phyloP scores from a whole-genome alignment of 106 monocot genomes.

The Dendrobium officinale region DNA sequence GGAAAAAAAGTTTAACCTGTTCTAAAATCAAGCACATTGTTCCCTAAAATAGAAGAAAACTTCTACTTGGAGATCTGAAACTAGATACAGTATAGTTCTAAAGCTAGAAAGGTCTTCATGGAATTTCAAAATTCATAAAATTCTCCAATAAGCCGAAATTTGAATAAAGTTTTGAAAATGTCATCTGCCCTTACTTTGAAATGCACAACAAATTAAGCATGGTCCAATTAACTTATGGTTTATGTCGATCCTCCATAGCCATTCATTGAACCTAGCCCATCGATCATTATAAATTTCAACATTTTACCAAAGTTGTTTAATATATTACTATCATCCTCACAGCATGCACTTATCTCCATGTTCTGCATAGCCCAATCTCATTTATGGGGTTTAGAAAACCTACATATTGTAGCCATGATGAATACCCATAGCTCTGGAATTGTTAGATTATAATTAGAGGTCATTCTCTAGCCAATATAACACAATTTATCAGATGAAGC shows the following conservation, averaged over 20 bases:
- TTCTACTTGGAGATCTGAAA: neutral
- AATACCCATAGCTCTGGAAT: too few species aligned
- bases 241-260: neutral
- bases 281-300: too few species aligned
- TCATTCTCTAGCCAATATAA: too few species aligned
- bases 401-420: neutral
- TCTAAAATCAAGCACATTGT: neutral
- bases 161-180: neutral
- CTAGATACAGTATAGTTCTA: too few species aligned
- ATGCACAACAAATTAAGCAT: neutral
- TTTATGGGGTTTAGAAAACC: neutral
- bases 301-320: neutral
- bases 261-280: too few species aligned
- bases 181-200: neutral
- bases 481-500: too few species aligned
- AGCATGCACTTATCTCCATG: neutral
- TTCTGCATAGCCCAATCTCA: neutral
- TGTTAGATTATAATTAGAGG: too few species aligned
- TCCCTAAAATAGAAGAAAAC: neutral
- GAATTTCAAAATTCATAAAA: neutral
- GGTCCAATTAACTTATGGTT: neutral
- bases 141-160: neutral
- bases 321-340: neutral
- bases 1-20: too few species aligned
- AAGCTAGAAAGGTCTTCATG: too few species aligned